Evolutionary conservation across 2,329 filamentous ascomycete species (phyloP).

Genomic region (Fusarium nisikadoi): DNA sequence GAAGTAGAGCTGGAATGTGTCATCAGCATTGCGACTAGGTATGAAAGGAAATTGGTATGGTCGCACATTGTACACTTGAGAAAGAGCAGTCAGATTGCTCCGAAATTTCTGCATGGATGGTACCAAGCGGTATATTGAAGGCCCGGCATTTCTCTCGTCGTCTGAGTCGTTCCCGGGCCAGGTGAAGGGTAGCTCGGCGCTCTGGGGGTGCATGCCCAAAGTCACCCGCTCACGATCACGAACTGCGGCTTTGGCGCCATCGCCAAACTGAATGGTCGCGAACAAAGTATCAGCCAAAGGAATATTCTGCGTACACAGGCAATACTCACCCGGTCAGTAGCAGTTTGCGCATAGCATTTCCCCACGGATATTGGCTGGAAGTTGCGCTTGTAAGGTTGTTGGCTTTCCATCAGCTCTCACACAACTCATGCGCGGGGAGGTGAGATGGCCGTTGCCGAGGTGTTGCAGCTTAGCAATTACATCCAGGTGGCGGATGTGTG

Average conservation of each 20-base stretch:
- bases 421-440: conserved; percentile 31
- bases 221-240: conserved; percentile 50
- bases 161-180: conserved; percentile 46
- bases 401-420: conserved; percentile 42
- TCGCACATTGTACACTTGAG: conserved; percentile 65
- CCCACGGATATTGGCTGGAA: conserved; percentile 49
- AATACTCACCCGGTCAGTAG: conserved; percentile 49
- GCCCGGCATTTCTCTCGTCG: conserved; percentile 29
- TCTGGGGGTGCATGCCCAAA: conserved; percentile 38
- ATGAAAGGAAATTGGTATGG: background rate
- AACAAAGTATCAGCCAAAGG: conserved; percentile 20
- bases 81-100: conserved; percentile 68
- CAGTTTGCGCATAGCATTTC: conserved; percentile 52
- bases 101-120: conserved; percentile 55
- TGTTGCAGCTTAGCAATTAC: conserved; percentile 34
- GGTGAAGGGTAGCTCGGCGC: conserved; percentile 42
- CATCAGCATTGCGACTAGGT: conserved; percentile 20
- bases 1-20: conserved; percentile 64
- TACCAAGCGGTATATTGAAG: conserved; percentile 46
- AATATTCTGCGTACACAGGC: background rate
- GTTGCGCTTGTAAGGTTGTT: conserved; percentile 29
- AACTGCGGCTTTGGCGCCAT: conserved; percentile 48
- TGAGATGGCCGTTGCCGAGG: conserved; percentile 27
- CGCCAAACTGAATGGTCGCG: conserved; percentile 49
- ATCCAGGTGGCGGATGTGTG: background rate